Conservation (phyloP, 2,329 filamentous ascomycete species). For the Chalara sp. region DNA sequence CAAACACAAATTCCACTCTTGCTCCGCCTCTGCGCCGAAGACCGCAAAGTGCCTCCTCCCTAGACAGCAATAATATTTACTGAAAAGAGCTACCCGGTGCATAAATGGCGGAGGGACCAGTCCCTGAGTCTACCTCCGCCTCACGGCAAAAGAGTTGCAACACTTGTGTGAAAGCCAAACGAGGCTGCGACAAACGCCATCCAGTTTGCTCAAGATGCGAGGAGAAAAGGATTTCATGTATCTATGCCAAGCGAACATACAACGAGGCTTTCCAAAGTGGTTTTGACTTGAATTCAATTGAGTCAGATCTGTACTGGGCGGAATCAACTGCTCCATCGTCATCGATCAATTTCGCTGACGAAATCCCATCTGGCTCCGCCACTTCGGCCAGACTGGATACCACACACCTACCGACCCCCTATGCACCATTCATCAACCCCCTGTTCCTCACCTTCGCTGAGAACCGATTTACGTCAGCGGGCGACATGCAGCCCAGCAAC, state of each 20-base stretch:
- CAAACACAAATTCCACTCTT: background rate
- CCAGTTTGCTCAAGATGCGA: conserved; percentile 32
- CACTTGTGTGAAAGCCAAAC: conserved; percentile 33
- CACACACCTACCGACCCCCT: background rate
- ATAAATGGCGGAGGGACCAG: conserved; percentile 3
- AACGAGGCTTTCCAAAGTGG: background rate
- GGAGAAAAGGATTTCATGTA: conserved; percentile 29
- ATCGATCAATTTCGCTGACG: conserved; percentile 1
- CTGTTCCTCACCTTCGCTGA: conserved; percentile 1
- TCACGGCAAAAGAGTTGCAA: conserved; percentile 31
- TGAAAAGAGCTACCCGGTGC: background rate
- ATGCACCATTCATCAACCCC: conserved; percentile 3
- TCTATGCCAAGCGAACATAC: conserved; percentile 19
- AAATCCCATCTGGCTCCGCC: background rate
- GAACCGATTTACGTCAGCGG: conserved; percentile 2
- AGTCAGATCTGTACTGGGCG: conserved; percentile 4
- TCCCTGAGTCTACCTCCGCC: conserved; percentile 1
- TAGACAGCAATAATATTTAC: background rate
- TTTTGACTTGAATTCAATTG: conserved; percentile 2
- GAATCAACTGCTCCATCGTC: conserved; percentile 3
- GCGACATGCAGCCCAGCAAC: conserved; percentile 5
- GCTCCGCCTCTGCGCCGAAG: conserved; percentile 1
- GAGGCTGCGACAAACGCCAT: conserved; percentile 32
- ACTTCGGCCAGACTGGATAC: conserved; percentile 1
- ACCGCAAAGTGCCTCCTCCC: background rate